Evolutionary conservation across 2,329 filamentous ascomycete genomes (phyloP), one percentile per base, ranked within the genome.

Genomic region (Huntiella decipiens): DNA sequence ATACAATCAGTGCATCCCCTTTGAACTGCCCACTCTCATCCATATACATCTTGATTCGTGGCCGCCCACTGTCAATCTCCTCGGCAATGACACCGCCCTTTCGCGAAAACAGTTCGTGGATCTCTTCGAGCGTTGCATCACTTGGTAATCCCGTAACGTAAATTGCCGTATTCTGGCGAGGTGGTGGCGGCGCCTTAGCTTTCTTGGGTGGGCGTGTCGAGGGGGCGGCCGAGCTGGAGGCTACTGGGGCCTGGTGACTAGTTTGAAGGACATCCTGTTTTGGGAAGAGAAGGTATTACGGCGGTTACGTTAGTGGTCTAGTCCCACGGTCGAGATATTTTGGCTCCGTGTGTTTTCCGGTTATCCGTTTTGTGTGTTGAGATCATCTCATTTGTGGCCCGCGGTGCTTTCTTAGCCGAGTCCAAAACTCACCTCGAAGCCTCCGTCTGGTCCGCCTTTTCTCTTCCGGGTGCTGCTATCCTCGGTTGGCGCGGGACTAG

Each of bases 61-160:
- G 84, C 39, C 77, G 74, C 47, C 84, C 82, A 55, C 78, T 86
- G 56, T 95, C 87, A 52, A 94, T 87, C 61, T 93, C 83, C 61
- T 96, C 87, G 42, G 88, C 85, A 52, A 98, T 87, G 53, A 96
- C 81, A 50, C 87, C 87, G 56, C 75, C 92, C 59, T 84, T 88
- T 51, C 72, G 66, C 42, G 79, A 84, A 65, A 98, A 98, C 22
- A 83, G 68, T 17, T 85, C 74, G 53, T 81, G 72, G 12, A 98
- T 76, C 63, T 98, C 91, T 28, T 82, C 74, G 37, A 79, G 66
- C 0, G 80, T 83, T 38, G 76, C 80, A 59, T 96, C 84, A 35
- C 68, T 62, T 0, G 91, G 92, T 3, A 98, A 72, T 10, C 82
- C 84, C 4, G 86, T 93, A 41, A 95, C 82, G 64, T 88, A 98